Evolutionary conservation across 371 early-diverging fungal genomes (phyloP), one percentile per base, ranked within the genome.

Genomic region (Quaeritorhiza haematococci): DNA sequence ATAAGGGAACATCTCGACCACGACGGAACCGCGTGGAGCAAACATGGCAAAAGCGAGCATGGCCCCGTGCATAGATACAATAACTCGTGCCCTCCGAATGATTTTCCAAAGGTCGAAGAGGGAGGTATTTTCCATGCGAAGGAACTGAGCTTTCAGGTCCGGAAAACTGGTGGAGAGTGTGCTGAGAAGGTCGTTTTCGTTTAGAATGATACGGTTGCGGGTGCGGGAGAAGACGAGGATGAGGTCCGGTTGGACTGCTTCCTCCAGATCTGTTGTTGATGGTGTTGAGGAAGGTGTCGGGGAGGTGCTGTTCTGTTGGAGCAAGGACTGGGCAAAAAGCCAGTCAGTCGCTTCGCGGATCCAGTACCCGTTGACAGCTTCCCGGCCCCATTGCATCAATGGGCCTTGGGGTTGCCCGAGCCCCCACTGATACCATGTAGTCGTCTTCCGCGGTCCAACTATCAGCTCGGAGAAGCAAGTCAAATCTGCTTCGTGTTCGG

Each of bases 401-500:
- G 73, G 75, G 32, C 80, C 76, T 54, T 79, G 80, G 3, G 80
- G 80, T 24, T 53, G 57, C 0, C 13, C 26, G 50, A 79, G 75
- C 10, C 80, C 80, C 55, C 78, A 79, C 53, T 79, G 78, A 56
- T 79, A 79, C 78, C 78, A 79, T 0, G 63, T 76, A 15, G 71
- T 65, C 13, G 61, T 53, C 49, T 76, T 71, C n/a, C 54, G n/a
- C 3, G 58, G 64, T 13, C 80, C 80, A 4, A 75, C 67, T 13
- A 68, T 63, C 0, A 72, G 72, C 41, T 79, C 74, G 6, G 66
- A 41, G 59, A 75, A 79, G 44, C 73, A 68, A 3, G 76, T 78
- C 23, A 75, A 48, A 30, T 65, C 58, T 10, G 30, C 27, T 28
- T 64, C 33, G 26, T 66, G 66, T 3, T 62, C n/a, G n/a, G n/a